Evolutionary conservation across 208 protist genomes (phyloP).

Genomic region (Trypanosoma caninum): DNA sequence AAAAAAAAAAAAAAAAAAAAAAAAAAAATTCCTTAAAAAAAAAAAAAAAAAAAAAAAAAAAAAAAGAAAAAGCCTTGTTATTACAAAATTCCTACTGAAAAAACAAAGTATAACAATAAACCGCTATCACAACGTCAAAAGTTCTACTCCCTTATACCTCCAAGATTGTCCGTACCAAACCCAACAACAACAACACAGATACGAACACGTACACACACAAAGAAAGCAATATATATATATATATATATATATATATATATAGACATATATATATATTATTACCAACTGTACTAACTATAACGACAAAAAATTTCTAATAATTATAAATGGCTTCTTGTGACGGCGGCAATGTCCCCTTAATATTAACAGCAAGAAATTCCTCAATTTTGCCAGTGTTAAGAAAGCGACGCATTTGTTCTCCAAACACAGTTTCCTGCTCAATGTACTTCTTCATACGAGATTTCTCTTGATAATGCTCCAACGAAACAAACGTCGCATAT

Average conservation of each 20-base stretch:
- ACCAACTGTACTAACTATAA: background rate
- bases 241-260: background rate
- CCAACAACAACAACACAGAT: background rate
- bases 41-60: background rate
- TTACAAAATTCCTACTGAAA: background rate
- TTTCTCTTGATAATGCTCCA: constrained; percentile 77
- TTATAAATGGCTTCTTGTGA: constrained; percentile 59
- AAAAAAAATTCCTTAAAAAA: background rate
- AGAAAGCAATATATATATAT: background rate
- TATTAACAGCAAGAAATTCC: constrained; percentile 84
- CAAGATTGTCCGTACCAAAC: background rate
- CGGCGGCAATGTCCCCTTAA: constrained; percentile 62
- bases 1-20: background rate
- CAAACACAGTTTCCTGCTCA: constrained; percentile 85
- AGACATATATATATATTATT: background rate
- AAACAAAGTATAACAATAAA: background rate
- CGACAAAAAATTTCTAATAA: constrained; percentile 22
- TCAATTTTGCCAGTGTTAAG: constrained; percentile 77
- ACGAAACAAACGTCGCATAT: constrained; percentile 54
- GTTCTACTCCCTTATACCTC: background rate
- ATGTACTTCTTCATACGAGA: constrained; percentile 70
- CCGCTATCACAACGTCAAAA: background rate
- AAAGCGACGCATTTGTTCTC: constrained; percentile 83
- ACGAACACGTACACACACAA: background rate
- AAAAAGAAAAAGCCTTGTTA: background rate